Evolutionary conservation across 2,329 filamentous ascomycete species (phyloP), one percentile per base, ranked within the genome.

Genomic region (Meredithiella fracta): DNA sequence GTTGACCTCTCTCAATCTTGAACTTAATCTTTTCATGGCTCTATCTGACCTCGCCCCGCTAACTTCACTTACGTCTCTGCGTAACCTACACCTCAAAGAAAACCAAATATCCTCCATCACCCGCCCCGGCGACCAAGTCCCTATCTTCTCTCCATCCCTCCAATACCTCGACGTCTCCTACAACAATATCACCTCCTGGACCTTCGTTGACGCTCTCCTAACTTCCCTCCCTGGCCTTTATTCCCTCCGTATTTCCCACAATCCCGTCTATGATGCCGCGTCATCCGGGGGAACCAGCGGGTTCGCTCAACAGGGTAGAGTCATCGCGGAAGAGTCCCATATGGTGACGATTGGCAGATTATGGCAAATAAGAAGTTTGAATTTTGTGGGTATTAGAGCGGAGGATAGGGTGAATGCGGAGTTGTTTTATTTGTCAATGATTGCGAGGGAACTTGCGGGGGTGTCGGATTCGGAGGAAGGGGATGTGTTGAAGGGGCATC

Each of bases 351-450:
- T 94, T 25, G 86, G 83, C 26, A 85, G 89, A 1, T 72, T 96
- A 1, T 75, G 77, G 1, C 70, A 71, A 1, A 75, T 97, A 8
- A 76, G 75, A 54, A 74, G 72, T 0, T 75, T 96, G 29, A 92
- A 92, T 65, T 88, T 86, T 65, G 82, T 81, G 60, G 70, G 72
- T 15, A 82, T 97, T 62, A 82, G 81, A 0, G 62, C 73, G 1
- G 79, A 83, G 44, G 90, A 97, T 66, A 80, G 91, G 17, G 75
- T 80, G 55, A 92, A 97, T 64, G 89, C 89, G 3, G 92, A 97
- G 63, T 83, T 91, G 64, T 98, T 94, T 67, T 98, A 98, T 66
- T 78, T 97, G 9, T 86, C 83, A 0, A 78, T 85, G 55, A 92
- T 96, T 58, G 85, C 78, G 9, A 82, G 81, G 60, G 86, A 92